These are phyloP conservation scores for Chaetothyriales sp. DNA, from an alignment of 2,329 filamentous ascomycete genomes.

Conservation along the genomic window DNA sequence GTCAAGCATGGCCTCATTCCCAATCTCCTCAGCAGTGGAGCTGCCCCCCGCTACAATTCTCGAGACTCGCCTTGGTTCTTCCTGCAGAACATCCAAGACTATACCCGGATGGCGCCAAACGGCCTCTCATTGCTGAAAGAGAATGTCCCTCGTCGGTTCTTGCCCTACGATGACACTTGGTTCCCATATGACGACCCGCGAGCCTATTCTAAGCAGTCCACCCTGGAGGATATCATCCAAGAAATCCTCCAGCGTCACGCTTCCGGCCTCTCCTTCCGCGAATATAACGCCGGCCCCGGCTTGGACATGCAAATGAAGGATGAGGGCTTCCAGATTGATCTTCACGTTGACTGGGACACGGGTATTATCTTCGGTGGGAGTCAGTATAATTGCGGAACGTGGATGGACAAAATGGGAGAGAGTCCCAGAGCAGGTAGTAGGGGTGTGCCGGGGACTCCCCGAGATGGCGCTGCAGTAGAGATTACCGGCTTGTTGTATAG, in stretches of 20 bases:
- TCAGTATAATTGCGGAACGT: conserved; percentile 89
- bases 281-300: conserved; percentile 79
- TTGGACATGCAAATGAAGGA: conserved; percentile 89
- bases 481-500: conserved; percentile 92
- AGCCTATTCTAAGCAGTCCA: conserved; percentile 73
- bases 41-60: conserved; percentile 82
- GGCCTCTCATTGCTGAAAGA: conserved; percentile 61
- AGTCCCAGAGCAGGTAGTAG: conserved; percentile 81
- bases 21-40: conserved; percentile 77
- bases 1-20: conserved; percentile 98
- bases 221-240: conserved; percentile 78
- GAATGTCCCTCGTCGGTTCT: conserved; percentile 68
- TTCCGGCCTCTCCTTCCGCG: conserved; percentile 75
- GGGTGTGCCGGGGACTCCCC: conserved; percentile 87
- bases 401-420: conserved; percentile 99
- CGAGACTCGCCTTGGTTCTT: conserved; percentile 98
- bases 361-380: conserved; percentile 91
- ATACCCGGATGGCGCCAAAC: conserved; percentile 65
- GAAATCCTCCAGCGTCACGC: conserved; percentile 89
- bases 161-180: conserved; percentile 93
- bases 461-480: conserved; percentile 88
- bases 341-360: conserved; percentile 79
- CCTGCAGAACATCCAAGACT: conserved; percentile 90
- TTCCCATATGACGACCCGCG: conserved; percentile 68
- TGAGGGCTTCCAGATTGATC: conserved; percentile 82